Base-by-base conservation (phyloP, 164 flowering plant genomes). In the Magnolia changhungtana region DNA sequence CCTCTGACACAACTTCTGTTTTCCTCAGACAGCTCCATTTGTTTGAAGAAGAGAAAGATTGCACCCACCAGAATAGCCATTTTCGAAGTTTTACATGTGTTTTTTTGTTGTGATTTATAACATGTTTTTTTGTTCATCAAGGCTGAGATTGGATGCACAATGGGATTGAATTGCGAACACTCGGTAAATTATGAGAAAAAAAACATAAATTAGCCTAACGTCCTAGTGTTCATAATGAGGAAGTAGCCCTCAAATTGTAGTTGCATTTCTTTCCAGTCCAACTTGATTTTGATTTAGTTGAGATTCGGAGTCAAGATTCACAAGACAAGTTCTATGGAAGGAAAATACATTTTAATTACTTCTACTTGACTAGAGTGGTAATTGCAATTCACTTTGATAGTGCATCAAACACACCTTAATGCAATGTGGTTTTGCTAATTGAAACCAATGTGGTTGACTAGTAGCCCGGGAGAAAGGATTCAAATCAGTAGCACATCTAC, bases 11-110 rank as follows among this genome's bases (percentile, higher is more conserved):
- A 55, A 55, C 59, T 55, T 55, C 59, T 31, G 2, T 31, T 67
- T 18, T 75, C 37, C 6, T 6, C 76, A 72, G 45, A 29, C 72
- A 87, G 89, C 77, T 88, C 90, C 18, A 29, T 89, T 11, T 89
- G 92, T 78, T 61, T 89, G 71, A 85, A 77, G 87, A 89, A 85
- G 77, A 77, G 88, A 67, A 84, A 84, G 71, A 85, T 89, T 80
- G 83, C 80, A 58, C 89, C 90, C 19, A 89, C 92, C 71, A 89
- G 92, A 72, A 78, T 89, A 21, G 88, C 92, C 75, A 89, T 89
- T 59, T 89, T 45, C 73, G 79, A 75, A 87, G 89, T 90, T 89
- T 67, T 67, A 50, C 24, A 31, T 1, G 24, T 7, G 7, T 18
- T 8, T 24, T 24, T 31, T 27, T 67, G 3, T 67, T 29, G 71